phyloP scores from a whole-genome alignment of 108 stramenopile species.

The Cyclotella distinguenda region DNA sequence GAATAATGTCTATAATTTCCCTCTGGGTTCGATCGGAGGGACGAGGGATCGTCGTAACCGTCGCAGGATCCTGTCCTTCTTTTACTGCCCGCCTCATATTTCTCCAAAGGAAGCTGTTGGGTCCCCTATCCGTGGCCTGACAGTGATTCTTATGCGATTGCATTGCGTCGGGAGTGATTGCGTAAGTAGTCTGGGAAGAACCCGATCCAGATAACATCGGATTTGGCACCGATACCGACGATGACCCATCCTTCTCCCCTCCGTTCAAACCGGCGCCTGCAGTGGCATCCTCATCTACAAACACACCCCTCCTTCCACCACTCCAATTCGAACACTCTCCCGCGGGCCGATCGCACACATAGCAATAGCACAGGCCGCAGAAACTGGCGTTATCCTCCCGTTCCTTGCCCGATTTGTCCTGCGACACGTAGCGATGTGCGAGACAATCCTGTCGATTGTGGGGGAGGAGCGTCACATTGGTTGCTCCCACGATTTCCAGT shows the following conservation, averaged over 20 bases:
- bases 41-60: background rate
- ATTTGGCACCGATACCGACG: no score
- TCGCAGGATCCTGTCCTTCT: background rate
- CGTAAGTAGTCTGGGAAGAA: background rate
- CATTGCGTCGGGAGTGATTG: background rate
- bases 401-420: background rate
- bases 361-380: conserved; percentile 3
- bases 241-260: background rate
- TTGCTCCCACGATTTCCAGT: background rate
- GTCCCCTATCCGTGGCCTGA: background rate
- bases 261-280: background rate
- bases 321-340: conserved; percentile 1
- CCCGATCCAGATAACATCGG: no score
- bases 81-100: background rate
- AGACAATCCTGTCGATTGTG: conserved; percentile 13
- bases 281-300: background rate
- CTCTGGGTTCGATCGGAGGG: background rate
- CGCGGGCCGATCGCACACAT: conserved; percentile 1
- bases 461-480: background rate
- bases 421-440: background rate
- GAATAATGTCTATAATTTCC: no score
- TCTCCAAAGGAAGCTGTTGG: background rate
- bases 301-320: background rate
- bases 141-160: conserved; percentile 4
- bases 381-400: background rate